Evolutionary conservation across 2,329 filamentous ascomycete species (phyloP).

Genomic region (Trichophyton schoenleinii): DNA sequence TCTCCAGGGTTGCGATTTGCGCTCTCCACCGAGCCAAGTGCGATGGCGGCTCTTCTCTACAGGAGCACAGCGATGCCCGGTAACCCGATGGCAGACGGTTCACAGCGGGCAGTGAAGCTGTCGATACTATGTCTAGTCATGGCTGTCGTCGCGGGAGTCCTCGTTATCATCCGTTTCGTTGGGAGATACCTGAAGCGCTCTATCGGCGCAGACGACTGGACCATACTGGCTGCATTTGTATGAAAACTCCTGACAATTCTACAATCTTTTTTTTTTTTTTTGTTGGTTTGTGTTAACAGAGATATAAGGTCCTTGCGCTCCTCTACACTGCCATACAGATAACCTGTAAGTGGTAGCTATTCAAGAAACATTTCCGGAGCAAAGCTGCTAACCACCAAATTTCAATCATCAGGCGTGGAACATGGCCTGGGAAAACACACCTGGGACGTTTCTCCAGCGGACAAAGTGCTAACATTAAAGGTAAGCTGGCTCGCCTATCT

Average conservation of each 20-base stretch:
- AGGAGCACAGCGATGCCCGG: too few species aligned
- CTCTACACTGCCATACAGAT: constrained; percentile 4
- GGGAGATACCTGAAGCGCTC: constrained; percentile 14
- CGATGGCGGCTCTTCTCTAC: background rate
- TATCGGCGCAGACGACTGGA: constrained; percentile 17
- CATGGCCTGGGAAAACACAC: constrained; percentile 23
- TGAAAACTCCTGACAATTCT: background rate
- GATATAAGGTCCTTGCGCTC: constrained; percentile 2
- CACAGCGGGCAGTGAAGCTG: background rate
- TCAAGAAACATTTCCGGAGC: background rate
- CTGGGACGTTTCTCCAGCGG: background rate
- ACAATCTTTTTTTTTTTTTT: background rate
- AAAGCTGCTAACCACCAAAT: background rate
- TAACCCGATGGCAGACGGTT: background rate
- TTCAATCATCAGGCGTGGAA: constrained; percentile 13
- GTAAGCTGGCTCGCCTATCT: background rate
- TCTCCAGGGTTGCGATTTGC: background rate
- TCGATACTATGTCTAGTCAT: constrained; percentile 8
- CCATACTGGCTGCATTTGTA: constrained; percentile 16
- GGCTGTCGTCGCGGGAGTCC: constrained; percentile 15
- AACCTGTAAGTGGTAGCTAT: constrained; percentile 2
- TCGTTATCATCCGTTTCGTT: constrained; percentile 14
- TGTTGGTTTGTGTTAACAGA: background rate
- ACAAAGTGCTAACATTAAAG: constrained; percentile 5
- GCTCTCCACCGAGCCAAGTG: background rate